Base-by-base conservation (phyloP, 2,329 filamentous ascomycete genomes). In the Verruconis gallopava region DNA sequence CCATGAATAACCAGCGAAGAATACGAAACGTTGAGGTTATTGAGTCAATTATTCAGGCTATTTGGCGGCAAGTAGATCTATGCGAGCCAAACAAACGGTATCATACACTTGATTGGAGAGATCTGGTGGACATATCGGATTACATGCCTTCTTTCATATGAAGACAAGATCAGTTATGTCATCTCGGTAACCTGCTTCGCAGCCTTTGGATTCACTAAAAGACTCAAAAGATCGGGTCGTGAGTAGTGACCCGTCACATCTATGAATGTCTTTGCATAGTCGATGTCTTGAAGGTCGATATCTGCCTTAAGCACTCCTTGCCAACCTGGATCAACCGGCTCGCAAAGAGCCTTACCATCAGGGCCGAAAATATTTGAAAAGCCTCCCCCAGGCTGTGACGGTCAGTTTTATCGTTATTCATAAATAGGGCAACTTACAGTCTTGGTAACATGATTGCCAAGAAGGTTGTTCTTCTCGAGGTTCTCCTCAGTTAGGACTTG, bases 401-500 rank as follows among this genome's bases (percentile, higher is more conserved):
- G 44, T 44, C 44, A 28, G 5, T 18, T 34, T 21, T n/a, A 14
- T 14, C 18, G 18, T 50, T 22, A 40, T 37, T 19, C 34, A n/a
- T n/a, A n/a, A n/a, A n/a, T n/a, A n/a, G n/a, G n/a, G n/a, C n/a
- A 37, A 44, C 47, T 22, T 14, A 47, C 45, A 6, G 47, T 49
- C 38, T 43, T 51, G 40, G 49, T 46, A n/a, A 48, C 43, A 34
- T 58, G 59, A 41, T 62, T 61, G 28, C 57, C 58, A n/a, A 52
- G 49, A 40, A 61, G 52, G 44, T 59, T 59, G 15, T 60, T 62
- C 51, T 58, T 61, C 48, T 61, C 59, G 38, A 64, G 41, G 37
- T 60, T 62, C 49, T 60, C 54, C 47, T 61, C 57, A 19, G 61
- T 64, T 18, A 66, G 46, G 33, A 66, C 55, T 46, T 64, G 61